Conservation (phyloP, 2,329 filamentous ascomycete species). For the Paramyrothecium roridum region DNA sequence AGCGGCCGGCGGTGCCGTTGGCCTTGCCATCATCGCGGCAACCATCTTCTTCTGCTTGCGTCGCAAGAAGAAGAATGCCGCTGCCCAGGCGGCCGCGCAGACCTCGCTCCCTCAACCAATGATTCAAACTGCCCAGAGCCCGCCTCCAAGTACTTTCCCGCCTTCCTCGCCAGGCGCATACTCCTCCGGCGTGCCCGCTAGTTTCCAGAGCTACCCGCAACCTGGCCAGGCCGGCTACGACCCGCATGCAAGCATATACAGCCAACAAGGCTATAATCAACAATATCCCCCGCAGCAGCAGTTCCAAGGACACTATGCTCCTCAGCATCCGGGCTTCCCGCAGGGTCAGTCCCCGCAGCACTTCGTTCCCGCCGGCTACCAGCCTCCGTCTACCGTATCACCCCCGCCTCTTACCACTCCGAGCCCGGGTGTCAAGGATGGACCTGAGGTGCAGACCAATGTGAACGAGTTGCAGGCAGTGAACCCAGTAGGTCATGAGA, state of each 20-base stretch:
- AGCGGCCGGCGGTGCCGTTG: slow-evolving; percentile 41
- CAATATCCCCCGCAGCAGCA: slow-evolving; percentile 16
- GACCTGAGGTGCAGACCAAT: slow-evolving; percentile 1
- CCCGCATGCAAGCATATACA: slow-evolving; percentile 11
- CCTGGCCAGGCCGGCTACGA: slow-evolving; percentile 16
- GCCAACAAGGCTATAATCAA: slow-evolving; percentile 5
- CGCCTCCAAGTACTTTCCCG: slow-evolving; percentile 12
- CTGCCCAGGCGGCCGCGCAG: slow-evolving; percentile 7
- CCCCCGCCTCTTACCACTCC: slow-evolving; percentile 25
- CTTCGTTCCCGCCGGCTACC: slow-evolving; percentile 15
- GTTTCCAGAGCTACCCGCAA: slow-evolving; percentile 17
- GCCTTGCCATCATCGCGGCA: slow-evolving; percentile 34
- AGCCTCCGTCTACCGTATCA: slow-evolving; percentile 14
- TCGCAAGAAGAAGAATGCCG: slow-evolving; percentile 26
- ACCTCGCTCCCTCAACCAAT: slow-evolving; percentile 13
- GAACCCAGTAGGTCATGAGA: slow-evolving; percentile 23
- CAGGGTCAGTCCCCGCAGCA: slow-evolving; percentile 18
- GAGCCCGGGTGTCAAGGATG: slow-evolving; percentile 21
- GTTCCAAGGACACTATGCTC: slow-evolving; percentile 8
- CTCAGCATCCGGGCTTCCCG: slow-evolving; percentile 5
- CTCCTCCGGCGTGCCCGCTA: slow-evolving; percentile 21
- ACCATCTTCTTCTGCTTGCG: slow-evolving; percentile 38
- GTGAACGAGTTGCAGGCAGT: slow-evolving; percentile 21
- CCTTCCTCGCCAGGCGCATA: slow-evolving; percentile 19
- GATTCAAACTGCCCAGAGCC: slow-evolving; percentile 16